Conservation (phyloP, 768 basidiomycete genomes). For the Tylopilus subfusipes region DNA sequence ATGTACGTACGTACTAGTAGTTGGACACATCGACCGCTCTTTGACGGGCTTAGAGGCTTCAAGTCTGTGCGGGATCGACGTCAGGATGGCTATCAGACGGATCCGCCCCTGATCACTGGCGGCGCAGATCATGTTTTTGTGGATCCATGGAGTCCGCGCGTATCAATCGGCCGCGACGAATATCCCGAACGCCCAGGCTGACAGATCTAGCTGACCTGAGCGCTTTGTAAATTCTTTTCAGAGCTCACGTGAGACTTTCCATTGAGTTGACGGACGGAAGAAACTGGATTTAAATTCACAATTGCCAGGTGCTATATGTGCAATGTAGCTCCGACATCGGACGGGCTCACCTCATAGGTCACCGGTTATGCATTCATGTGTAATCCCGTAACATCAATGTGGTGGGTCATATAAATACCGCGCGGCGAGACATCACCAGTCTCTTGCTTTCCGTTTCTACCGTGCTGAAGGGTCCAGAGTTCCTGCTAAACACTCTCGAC, state of each 20-base stretch:
- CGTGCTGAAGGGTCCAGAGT: neutral
- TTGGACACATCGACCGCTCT: neutral
- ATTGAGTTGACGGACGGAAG: neutral
- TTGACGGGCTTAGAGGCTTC: neutral
- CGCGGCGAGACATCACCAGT: neutral
- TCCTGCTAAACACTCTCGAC: neutral
- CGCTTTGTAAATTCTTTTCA: conserved; percentile 8
- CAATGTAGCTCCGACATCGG: neutral
- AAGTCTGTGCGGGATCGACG: neutral
- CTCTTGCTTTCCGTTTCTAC: neutral
- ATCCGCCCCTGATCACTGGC: no score
- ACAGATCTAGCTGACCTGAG: neutral
- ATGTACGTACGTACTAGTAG: no score
- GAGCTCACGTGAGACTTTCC: neutral
- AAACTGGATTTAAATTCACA: neutral
- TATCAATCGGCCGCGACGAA: no score
- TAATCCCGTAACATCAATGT: neutral
- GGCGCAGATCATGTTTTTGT: neutral
- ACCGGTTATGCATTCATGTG: neutral
- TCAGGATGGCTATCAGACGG: neutral
- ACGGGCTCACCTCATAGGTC: no score
- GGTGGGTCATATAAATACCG: neutral
- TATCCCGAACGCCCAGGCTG: neutral
- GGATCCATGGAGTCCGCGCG: neutral
- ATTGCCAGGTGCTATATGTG: neutral